phyloP scores from a whole-genome alignment of 2,329 filamentous ascomycete genomes.

The Cercospora sp. region DNA sequence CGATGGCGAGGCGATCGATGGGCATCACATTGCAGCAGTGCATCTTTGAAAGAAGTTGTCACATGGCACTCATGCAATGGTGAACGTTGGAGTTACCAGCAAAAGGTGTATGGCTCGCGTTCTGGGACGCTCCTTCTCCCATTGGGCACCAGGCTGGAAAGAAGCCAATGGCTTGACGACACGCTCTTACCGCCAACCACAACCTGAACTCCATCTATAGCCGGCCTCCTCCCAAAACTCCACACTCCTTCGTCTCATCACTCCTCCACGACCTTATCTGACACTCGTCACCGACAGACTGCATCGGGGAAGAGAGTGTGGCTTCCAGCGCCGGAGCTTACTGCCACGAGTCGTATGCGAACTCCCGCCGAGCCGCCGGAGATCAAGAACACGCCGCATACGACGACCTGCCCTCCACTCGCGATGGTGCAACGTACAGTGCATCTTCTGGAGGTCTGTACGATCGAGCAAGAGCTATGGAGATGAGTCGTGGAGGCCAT shows the following conservation, averaged over 20 bases:
- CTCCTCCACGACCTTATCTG: background rate
- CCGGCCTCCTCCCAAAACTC: background rate
- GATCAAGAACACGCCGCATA: constrained; percentile 67
- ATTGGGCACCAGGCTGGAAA: background rate
- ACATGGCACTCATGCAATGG: background rate
- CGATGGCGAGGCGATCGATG: too few species aligned
- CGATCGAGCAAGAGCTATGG: background rate
- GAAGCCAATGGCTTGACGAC: background rate
- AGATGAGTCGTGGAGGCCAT: background rate
- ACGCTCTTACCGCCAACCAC: constrained; percentile 3
- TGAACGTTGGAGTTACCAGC: background rate
- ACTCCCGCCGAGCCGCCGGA: constrained; percentile 74
- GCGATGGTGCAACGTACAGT: background rate
- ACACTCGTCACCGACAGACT: background rate
- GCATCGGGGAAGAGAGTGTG: background rate
- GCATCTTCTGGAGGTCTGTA: background rate
- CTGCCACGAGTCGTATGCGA: background rate
- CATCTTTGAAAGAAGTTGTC: background rate
- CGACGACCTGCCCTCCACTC: background rate
- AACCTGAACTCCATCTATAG: background rate
- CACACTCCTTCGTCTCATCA: background rate
- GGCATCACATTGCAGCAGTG: background rate
- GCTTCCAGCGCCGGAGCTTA: background rate
- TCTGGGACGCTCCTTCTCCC: background rate
- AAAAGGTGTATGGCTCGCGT: background rate